A percentile compares a stretch with the other conserved stretches of the same genome.
Evolutionary conservation across 106 monocot species (phyloP).

Genomic region (Dioscorea dumetorum): DNA sequence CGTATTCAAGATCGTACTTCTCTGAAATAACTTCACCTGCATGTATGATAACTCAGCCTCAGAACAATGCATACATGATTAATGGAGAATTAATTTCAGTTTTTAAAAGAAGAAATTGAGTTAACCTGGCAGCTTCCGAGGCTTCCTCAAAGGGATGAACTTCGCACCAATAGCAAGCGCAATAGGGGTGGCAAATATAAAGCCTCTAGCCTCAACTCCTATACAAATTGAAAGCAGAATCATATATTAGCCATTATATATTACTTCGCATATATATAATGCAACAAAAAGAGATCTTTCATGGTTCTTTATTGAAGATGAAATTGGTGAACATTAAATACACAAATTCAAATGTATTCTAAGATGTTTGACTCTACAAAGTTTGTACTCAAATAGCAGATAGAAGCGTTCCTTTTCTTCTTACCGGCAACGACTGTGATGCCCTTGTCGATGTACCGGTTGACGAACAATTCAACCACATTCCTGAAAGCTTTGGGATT

Average conservation of each 20-base stretch:
- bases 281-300: too few relatives aligned
- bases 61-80: too few relatives aligned
- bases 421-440: constrained; percentile 14
- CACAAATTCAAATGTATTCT: too few relatives aligned
- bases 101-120: not conserved
- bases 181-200: constrained; percentile 32
- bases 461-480: constrained; percentile 11
- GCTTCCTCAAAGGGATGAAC: constrained; percentile 36
- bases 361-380: too few relatives aligned
- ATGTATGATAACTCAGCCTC: too few relatives aligned
- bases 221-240: not conserved
- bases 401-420: too few relatives aligned
- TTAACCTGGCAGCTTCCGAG: constrained; percentile 23
- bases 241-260: too few relatives aligned
- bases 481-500: constrained; percentile 8
- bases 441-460: constrained; percentile 8
- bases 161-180: constrained; percentile 36
- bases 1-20: constrained; percentile 41
- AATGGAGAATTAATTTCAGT: too few relatives aligned
- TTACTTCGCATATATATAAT: too few relatives aligned
- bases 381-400: too few relatives aligned
- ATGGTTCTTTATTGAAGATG: too few relatives aligned
- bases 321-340: too few relatives aligned
- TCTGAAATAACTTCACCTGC: constrained; percentile 42
- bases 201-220: constrained; percentile 40